Conservation (phyloP, 345 rosid genomes). For the Lepidium didymum region DNA sequence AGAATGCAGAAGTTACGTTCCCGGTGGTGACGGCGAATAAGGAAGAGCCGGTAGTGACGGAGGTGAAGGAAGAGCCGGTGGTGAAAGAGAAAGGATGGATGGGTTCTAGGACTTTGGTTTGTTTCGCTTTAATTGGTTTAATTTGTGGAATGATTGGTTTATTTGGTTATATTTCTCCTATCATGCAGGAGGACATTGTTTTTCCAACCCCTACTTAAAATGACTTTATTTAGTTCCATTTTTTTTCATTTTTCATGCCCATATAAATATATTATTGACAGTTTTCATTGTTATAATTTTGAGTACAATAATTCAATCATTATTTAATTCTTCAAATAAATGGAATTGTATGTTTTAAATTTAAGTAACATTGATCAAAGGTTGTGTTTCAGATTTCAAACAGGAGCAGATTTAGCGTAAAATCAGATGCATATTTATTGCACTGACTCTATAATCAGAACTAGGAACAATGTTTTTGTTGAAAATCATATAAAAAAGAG, state of each 20-base stretch:
- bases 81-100: not conserved
- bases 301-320: too few relatives aligned
- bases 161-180: not conserved
- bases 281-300: not conserved
- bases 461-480: not conserved
- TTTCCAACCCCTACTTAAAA: constrained; percentile 8
- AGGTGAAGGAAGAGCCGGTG: not conserved
- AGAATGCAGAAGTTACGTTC: not conserved
- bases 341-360: too few relatives aligned
- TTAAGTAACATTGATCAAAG: not conserved
- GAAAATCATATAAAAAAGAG: not conserved
- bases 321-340: too few relatives aligned
- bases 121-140: constrained; percentile 15
- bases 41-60: not conserved
- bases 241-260: not conserved
- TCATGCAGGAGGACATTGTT: not conserved
- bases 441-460: not conserved
- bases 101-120: constrained; percentile 2
- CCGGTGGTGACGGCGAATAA: not conserved
- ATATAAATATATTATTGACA: not conserved
- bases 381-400: not conserved
- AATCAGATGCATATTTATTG: not conserved
- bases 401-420: not conserved
- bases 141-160: not conserved
- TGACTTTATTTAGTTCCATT: not conserved